Evolutionary conservation across 1,284 basidiomycete species (phyloP), one percentile per base, ranked within the genome.

Genomic region (Ceratobasidium sp.): DNA sequence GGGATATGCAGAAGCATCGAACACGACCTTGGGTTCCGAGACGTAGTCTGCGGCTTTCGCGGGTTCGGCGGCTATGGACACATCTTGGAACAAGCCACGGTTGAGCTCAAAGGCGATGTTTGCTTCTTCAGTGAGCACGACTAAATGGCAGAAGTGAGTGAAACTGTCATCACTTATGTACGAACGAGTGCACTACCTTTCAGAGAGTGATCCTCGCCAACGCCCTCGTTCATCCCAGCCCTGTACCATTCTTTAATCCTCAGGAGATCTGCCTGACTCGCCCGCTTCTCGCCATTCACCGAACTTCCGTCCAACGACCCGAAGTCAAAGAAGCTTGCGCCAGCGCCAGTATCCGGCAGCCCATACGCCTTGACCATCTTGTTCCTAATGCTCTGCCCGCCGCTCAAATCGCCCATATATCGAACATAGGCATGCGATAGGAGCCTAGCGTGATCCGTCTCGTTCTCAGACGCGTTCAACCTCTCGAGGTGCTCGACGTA

Each of bases 381-480:
- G 55, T 90, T 87, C 42, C 91, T 88, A 81, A 96, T 92, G 80
- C 90, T 88, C 86, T 96, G 95, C 0, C 95, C 95, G 20, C 95
- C 95, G 64, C 91, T 93, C 46, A 96, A 87, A 84, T 96, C 95
- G 77, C 94, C 95, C n/a, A 96, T 89, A 85, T 96, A 96, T 51
- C 94, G 90, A 20, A 95, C 93, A 83, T 95, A 95, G 0, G 94
- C 89, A 84, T 96, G 94, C 0, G 94, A 91, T 18, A 96, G 88
- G 28, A 96, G 89, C 42, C 60, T 23, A 33, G 71, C 58, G 46
- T 75, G 58, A 4, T 87, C 84, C 1, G 89, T 85, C 0, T 91
- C 90, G 76, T 91, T 89, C 3, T 83, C 78, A 56, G 87, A 84
- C 60, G 87, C 82, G 9, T 88, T 56, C 82, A 53, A 89, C 83